Base-by-base conservation (phyloP, 345 rosid genomes). In the Gossypium arboreum region DNA sequence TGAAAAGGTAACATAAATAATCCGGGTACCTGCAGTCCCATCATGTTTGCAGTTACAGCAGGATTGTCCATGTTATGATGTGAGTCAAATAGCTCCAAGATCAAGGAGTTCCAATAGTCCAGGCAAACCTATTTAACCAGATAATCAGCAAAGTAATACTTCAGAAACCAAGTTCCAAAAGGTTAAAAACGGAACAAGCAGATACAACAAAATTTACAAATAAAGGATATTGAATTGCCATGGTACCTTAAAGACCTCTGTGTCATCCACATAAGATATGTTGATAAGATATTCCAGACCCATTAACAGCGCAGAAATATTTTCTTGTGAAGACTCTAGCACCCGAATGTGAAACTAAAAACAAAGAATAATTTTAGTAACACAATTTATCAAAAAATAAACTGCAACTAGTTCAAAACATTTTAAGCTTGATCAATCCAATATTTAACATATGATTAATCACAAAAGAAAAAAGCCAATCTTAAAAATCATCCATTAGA, bases 81-180 rank as follows among this genome's bases (percentile, higher is more conserved):
- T 50, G 90, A 89, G 83, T 93, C 95, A 82, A 90, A 96, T 25
- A 96, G 92, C 87, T 89, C 97, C 88, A 88, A 81, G 70, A 96
- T 98, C 75, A 92, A 85, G 48, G 89, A 74, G 72, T 96, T 96
- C 99, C 99, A 96, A 72, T 96, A 96, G 78, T 96, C 99, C 93
- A 96, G 83, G 86, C 99, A 96, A 75, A 96, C 99, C 98, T 96
- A 84, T 50, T 56, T 73, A 77, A 50, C 41, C 60, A 79, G 24
- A 71, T 12, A 22, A 74, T 10, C 57, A 13, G 54, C 7, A 66
- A 56, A 51, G 52, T 67, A 54, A 74, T 16, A 43, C 48, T 56
- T 58, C 59, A 18, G 58, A 39, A 61, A 73, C 50, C 51, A 39
- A 72, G 18, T 17, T 52, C 16, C 2, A 13, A 62, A 56, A 45